Conservation (phyloP, 1,284 basidiomycete genomes). For the Ustilago nuda region DNA sequence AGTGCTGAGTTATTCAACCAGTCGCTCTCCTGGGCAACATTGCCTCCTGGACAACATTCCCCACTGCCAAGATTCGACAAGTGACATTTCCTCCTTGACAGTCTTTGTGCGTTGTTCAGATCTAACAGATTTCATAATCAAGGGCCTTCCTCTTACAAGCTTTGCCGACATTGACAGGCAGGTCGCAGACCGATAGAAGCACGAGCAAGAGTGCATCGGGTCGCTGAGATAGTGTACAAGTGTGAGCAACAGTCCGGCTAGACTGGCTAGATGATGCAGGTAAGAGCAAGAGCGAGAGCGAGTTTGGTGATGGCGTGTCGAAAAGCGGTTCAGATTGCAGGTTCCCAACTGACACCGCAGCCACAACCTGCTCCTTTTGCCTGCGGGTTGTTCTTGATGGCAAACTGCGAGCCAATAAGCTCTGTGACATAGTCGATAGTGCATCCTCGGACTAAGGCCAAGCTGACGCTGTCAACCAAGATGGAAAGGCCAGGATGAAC, state of each 20-base stretch:
- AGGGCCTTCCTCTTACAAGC: not conserved
- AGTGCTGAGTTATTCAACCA: conserved; percentile 8
- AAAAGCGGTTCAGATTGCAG: conserved; percentile 70
- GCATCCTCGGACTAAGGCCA: conserved; percentile 82
- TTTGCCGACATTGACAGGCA: not conserved
- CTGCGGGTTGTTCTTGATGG: conserved; percentile 82
- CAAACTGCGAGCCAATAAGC: conserved; percentile 87
- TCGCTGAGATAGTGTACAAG: conserved; percentile 5
- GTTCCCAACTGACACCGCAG: conserved; percentile 90
- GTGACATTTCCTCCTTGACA: not conserved
- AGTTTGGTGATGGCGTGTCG: not conserved
- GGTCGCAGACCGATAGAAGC: not conserved
- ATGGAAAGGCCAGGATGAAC: conserved; percentile 71
- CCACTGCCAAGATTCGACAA: conserved; percentile 32
- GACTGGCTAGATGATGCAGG: too few relatives aligned
- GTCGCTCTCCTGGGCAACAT: not conserved
- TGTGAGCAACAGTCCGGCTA: not conserved
- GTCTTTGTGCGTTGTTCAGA: not conserved
- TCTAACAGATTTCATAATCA: conserved; percentile 3
- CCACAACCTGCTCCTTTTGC: conserved; percentile 86
- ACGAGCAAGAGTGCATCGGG: not conserved
- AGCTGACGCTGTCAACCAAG: conserved; percentile 82
- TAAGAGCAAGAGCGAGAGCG: not conserved
- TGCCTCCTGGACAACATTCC: conserved; percentile 11
- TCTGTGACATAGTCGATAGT: conserved; percentile 90